Base-by-base conservation (phyloP, 192 early-diverging fungal genomes). In the Rhizophlyctis rosea region DNA sequence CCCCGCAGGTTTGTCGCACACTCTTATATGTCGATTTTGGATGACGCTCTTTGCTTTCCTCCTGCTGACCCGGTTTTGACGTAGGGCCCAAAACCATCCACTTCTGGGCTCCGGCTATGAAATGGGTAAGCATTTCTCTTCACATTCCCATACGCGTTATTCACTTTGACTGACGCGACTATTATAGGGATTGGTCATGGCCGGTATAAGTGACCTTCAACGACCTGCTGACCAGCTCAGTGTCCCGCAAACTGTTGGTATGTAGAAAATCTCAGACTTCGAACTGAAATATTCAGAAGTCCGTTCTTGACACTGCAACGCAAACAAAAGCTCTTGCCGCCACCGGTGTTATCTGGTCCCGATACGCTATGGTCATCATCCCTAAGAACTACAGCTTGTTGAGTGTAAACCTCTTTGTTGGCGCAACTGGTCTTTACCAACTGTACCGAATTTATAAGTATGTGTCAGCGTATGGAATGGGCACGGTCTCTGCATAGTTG, bases 311-410 rank as follows among this genome's bases (percentile, higher is more conserved):
- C 16, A 31, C 47, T 24, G 4, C 36, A 4, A 61, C n/a, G n/a
- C n/a, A n/a, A n/a, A n/a, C n/a, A n/a, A 25, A 50, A 76, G 92
- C 95, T 21, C 79, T 98, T 58, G 82, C 93, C 18, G 91, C 92
- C 30, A 98, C 96, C 3, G 96, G 96, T 30, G 57, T 95, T 55
- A 98, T 98, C 73, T 98, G 96, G 96, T 88, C 88, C n/a, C 90
- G 96, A 47, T 98, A 94, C 81, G 89, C 94, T 3, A 86, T 85
- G 35, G 91, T 94, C 52, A 98, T 98, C 59, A 94, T 81, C 24
- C 96, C 96, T 49, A 86, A 87, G 74, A 98, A 98, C 80, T 95
- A 86, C 71, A 81, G 82, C 63, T 71, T 98, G 65, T 87, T 94
- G 59, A 81, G 83, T 14, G 96, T 98, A 51, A 98, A 98, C 75